Conservation (phyloP, 768 basidiomycete species). For the Suillus fuscotomentosus region DNA sequence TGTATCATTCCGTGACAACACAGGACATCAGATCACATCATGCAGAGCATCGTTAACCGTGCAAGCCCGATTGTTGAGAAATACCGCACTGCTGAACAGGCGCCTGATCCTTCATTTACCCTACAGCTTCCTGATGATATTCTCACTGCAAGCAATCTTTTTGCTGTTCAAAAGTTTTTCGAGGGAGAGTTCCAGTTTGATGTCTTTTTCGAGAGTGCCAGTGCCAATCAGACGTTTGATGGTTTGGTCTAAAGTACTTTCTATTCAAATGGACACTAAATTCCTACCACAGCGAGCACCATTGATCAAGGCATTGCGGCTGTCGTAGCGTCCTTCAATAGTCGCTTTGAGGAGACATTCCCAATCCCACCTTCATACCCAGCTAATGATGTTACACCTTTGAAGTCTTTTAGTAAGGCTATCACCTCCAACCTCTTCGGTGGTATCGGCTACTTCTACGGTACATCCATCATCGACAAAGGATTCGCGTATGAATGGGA, state of each 20-base stretch:
- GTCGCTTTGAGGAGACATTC: conserved; percentile 69
- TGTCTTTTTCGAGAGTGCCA: conserved; percentile 80
- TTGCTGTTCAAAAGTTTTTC: conserved; percentile 82
- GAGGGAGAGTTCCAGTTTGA: conserved; percentile 89
- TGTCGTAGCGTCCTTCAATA: conserved; percentile 55
- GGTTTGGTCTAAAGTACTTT: conserved; percentile 40
- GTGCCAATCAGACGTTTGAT: conserved; percentile 59
- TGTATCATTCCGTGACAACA: neutral
- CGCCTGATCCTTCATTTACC: conserved; percentile 80
- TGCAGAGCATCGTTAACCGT: conserved; percentile 56
- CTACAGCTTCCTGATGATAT: conserved; percentile 77
- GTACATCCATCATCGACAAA: conserved; percentile 81
- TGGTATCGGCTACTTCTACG: conserved; percentile 95
- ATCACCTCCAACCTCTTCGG: conserved; percentile 91
- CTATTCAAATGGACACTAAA: neutral
- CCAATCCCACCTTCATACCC: conserved; percentile 61
- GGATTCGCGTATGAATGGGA: conserved; percentile 93
- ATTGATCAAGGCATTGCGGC: conserved; percentile 72
- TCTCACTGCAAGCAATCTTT: conserved; percentile 73
- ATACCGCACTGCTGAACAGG: conserved; percentile 44
- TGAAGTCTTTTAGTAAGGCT: conserved; percentile 78
- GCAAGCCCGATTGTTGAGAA: conserved; percentile 54
- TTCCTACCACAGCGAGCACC: conserved; percentile 44
- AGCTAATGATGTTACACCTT: conserved; percentile 42
- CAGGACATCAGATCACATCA: conserved; percentile 51